Conservation (phyloP, 176 grass and related monocot genomes). For the barley (Hordeum vulgare) region MorexV3_pseudomolecules_assembly NC_058524.1:40350884-40351383, state of each 20-base stretch:
- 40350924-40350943: constrained; percentile 33
- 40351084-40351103: constrained; percentile 13
- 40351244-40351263: not conserved
- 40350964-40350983: constrained; percentile 30
- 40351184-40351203: constrained; percentile 39
- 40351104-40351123: constrained; percentile 75
- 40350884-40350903: constrained; percentile 74
- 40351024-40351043: constrained; percentile 38
- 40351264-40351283: constrained; percentile 25
- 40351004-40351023: constrained; percentile 63
- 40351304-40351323: constrained; percentile 26
- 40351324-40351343: constrained; percentile 28
- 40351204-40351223: constrained; percentile 66
- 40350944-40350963: constrained; percentile 31
- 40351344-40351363: constrained; percentile 40
- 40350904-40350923: constrained; percentile 48
- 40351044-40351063: constrained; percentile 89
- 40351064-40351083: constrained; percentile 64
- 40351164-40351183: constrained; percentile 26
- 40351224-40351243: constrained; percentile 8
- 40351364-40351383: constrained; percentile 40
- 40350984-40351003: constrained; percentile 79
- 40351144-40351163: constrained; percentile 50
- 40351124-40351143: constrained; percentile 63
- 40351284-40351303: constrained; percentile 31